Base-by-base conservation (phyloP, 2,329 filamentous ascomycete species). In the Apiospora marii region DNA sequence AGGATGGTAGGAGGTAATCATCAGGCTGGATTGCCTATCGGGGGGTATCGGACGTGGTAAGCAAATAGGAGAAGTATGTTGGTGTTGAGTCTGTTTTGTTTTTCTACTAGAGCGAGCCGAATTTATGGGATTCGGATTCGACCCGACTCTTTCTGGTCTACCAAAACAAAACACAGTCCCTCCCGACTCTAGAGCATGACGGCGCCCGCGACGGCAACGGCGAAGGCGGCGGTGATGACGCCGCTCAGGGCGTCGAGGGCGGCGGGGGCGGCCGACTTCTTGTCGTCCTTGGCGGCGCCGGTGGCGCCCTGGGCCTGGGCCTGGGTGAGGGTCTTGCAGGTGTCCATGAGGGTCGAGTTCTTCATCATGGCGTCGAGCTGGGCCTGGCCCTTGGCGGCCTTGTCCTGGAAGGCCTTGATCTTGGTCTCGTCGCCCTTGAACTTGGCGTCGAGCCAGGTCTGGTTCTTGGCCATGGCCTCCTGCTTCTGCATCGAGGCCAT, bases 361-460 rank as follows among this genome's bases (percentile, higher is more conserved):
- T 74, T 71, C 74, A 79, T 72, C 73, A 84, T 75, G 6, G 78
- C 74, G 41, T 78, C 74, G 64, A 84, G 80, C 73, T 77, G 77
- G 61, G 79, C 75, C 13, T 79, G 76, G 3, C 75, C 77, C 10
- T 77, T 72, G 16, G 80, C 76, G 6, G 81, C 81, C 75, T 83
- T 81, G 73, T 81, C 78, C 77, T 84, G 78, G 75, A 84, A 78
- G 37, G 78, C 75, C 6, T 77, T 79, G 19, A 79, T 77, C 75
- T 81, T 80, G 71, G 83, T 83, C n/a, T 81, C 77, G 74, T 85
- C 82, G 75, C 71, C 79, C 24, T 82, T 74, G 70, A 81, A 81
- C 68, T 79, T 73, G 58, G 77, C 69, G 43, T 78, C 75, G 19
- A 85, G 79, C 68, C 76, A 74, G 24, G 83, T 84, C 14, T 77